phyloP scores from a whole-genome alignment of 495 filamentous ascomycete species.

The Penicillium ucsense region DNA sequence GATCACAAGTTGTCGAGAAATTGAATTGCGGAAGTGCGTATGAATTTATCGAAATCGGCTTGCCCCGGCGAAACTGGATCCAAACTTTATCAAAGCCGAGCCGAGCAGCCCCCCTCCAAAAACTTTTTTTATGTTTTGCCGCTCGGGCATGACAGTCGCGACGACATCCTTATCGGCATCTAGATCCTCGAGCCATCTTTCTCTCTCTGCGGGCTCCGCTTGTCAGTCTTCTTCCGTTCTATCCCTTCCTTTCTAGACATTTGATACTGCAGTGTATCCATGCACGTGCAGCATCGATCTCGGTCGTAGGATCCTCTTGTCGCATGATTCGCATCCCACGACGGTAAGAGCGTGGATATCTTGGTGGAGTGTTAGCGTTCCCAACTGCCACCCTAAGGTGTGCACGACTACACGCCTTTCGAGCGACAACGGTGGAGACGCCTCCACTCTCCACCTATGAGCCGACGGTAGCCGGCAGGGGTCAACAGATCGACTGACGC shows the following conservation, averaged over 20 bases:
- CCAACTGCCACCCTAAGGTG: no score
- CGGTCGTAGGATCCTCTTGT: no score
- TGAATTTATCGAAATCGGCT: constrained; percentile 8
- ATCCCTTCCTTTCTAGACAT: neutral
- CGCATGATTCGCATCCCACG: no score
- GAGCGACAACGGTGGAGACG: constrained; percentile 2
- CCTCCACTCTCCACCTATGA: constrained; percentile 2
- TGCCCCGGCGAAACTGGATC: constrained; percentile 8
- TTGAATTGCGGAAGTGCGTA: neutral
- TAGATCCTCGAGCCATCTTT: neutral
- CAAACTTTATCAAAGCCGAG: neutral
- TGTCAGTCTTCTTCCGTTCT: no score
- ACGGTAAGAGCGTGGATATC: no score
- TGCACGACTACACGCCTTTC: constrained; percentile 1
- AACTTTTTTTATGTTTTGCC: constrained; percentile 5
- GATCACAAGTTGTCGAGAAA: neutral
- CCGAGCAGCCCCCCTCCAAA: constrained; percentile 1
- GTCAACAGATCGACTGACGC: neutral
- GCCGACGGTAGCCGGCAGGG: constrained; percentile 6
- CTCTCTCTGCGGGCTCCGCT: no score
- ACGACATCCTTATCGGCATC: constrained; percentile 5
- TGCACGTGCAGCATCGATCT: no score
- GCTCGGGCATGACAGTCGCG: constrained; percentile 1
- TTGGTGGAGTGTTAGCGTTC: no score
- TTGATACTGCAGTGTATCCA: neutral